Evolutionary conservation across 495 filamentous ascomycete species (phyloP), one percentile per base, ranked within the genome.

Genomic region (Usnea hakonensis): DNA sequence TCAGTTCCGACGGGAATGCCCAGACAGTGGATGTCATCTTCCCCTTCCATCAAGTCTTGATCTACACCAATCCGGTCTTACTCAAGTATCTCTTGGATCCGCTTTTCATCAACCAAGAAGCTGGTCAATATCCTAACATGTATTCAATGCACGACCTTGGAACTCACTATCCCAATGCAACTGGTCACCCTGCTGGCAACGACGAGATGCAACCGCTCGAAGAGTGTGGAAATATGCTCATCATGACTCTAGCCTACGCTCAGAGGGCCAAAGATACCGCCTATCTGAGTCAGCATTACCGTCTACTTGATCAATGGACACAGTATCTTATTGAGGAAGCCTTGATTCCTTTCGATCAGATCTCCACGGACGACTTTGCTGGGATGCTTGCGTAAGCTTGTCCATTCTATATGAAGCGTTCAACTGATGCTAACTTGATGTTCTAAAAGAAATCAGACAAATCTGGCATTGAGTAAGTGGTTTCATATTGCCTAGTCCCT

Each of bases 11-110:
- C 68, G 92, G 92, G 0, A 96, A 97, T 68, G 85, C 87, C 73
- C 91, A 97, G 68, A 96, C 92, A 1, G 90, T 97, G 4, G 92
- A 97, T 75, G 91, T 97, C 63, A 90, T 95, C 60, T 97, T 95
- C 78, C 92, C 92, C 0, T 84, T 90, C 3, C 91, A 90, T 65
- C 90, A 90, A 0, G 89, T 95, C 71, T 94, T 95, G 73, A 68
- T 95, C 33, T 97, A 96, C 70, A 90, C 90, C 38, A 92, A 95
- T 67, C 91, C 92, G 1, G 78, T 81, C 44, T 89, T 90, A 77
- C 76, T 94, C 40, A 88, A 86, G 53, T 86, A 93, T 57, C 76
- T 97, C 9, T 74, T 97, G 1, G 89, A 93, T 65, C 92, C 92
- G 3, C 77, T 95, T 10, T 80, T 91, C 38, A 90, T 94, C 75